Evolutionary conservation across 805 yeast genomes (phyloP).

Genomic region (Ogataea ramenticola): DNA sequence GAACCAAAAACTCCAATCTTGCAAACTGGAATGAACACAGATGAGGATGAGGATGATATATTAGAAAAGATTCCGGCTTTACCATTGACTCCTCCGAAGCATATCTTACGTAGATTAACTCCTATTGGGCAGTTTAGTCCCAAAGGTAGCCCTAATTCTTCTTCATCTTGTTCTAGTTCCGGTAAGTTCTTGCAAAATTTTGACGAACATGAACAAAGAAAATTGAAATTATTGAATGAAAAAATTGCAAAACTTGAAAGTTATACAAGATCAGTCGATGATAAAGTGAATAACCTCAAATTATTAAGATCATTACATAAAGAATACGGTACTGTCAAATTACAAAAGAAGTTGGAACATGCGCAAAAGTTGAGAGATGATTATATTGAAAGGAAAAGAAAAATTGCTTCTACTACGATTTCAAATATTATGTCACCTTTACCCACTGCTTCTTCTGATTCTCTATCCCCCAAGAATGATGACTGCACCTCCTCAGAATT

Average conservation of each 20-base stretch:
- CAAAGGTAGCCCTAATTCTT: neutral
- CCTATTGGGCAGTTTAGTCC: conserved; percentile 17
- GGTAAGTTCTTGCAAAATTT: conserved; percentile 8
- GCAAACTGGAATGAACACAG: neutral
- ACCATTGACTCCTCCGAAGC: conserved; percentile 18
- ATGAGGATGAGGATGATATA: neutral
- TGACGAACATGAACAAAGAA: conserved; percentile 9
- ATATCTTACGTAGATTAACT: conserved; percentile 15
- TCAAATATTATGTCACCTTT: conserved; percentile 6
- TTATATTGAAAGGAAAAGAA: conserved; percentile 11
- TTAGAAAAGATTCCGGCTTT: conserved; percentile 5
- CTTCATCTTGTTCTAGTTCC: conserved; percentile 4
- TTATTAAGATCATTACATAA: conserved; percentile 1
- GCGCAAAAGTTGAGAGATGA: conserved; percentile 11
- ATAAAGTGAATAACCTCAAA: conserved; percentile 4
- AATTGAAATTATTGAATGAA: conserved; percentile 10
- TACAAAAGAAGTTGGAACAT: conserved; percentile 8
- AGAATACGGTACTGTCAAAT: conserved; percentile 2
- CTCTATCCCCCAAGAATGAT: too few species aligned
- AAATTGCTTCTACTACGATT: conserved; percentile 11
- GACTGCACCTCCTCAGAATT: too few species aligned
- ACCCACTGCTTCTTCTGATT: neutral
- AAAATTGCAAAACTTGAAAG: conserved; percentile 5
- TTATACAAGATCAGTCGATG: conserved; percentile 6
- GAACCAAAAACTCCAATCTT: too few species aligned